Evolutionary conservation across 805 yeast species (phyloP), one percentile per base, ranked within the genome.

Genomic region (Myxozyma monticola): DNA sequence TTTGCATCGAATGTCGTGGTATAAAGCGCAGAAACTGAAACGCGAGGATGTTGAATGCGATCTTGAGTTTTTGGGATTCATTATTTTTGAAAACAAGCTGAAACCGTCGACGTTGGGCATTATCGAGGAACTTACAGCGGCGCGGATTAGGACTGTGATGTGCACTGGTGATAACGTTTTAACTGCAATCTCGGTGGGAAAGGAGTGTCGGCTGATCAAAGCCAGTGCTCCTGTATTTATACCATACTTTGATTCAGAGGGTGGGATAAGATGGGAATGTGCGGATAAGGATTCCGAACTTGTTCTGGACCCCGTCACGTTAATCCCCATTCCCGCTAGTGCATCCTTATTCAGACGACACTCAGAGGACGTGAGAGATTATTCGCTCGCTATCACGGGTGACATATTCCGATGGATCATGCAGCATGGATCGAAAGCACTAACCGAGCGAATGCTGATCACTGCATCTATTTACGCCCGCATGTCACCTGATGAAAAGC

Each of bases 401-500:
- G 97, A 91, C 55, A 80, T 89, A 1, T 93, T 93, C 72, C 79
- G 95, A 51, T 80, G 79, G 60, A 69, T 93, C 14, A 74, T 91
- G 56, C 84, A 68, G 48, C 54, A 56, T 29, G 73, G 72, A 1
- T 56, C 80, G 2, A 79, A 76, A 45, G 68, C 62, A 7, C 64
- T 64, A 12, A 41, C 43, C 17, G 33, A 40, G n/a, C 73, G 71
- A 22, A 76, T 93, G 65, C 73, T 93, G 47, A 72, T 88, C 72
- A 81, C 78, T 54, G 81, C 89, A 50, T 78, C 82, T 38, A 79
- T 93, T 3, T 93, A 83, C 71, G 98, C 99, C 0, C 76, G 99
- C 57, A 93, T 93, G 99, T 90, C 98, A 0, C 99, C 99, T 0
- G 99, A 95, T 68, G 99, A 93, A 67, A 93, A 93, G 64, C 96